These are phyloP conservation scores for Auricularia cornea DNA, from an alignment of 768 basidiomycete species.

Conservation along the genomic window DNA sequence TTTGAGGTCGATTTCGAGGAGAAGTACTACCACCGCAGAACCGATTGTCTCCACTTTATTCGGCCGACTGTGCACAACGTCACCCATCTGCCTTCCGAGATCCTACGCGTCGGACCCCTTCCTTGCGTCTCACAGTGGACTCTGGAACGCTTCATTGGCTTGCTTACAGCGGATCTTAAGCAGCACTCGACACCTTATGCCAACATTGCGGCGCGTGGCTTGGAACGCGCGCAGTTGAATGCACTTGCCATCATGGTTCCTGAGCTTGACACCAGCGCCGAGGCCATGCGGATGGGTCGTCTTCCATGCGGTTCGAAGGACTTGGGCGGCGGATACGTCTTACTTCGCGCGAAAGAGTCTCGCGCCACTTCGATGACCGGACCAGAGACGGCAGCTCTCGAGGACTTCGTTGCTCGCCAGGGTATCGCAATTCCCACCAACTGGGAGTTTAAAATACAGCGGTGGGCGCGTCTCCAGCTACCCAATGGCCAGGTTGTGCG, in stretches of 20 bases:
- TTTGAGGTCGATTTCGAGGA: not conserved
- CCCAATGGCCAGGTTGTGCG: slow-evolving; percentile 1
- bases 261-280: slow-evolving; percentile 3
- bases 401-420: not conserved
- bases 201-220: not conserved
- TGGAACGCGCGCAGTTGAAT: slow-evolving; percentile 7
- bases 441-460: not conserved
- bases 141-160: not conserved
- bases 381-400: not conserved
- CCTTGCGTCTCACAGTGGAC: slow-evolving; percentile 3
- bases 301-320: slow-evolving; percentile 5
- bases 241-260: slow-evolving; percentile 10
- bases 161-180: not conserved
- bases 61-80: not conserved
- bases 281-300: not conserved
- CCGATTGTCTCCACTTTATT: not conserved
- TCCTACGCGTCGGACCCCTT: slow-evolving; percentile 12
- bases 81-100: not conserved
- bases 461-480: not conserved
- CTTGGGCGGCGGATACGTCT: slow-evolving; percentile 8
- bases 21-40: not conserved
- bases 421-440: not conserved
- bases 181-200: slow-evolving; percentile 3
- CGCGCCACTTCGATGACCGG: not conserved
- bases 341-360: slow-evolving; percentile 2